phyloP scores from a whole-genome alignment of 306 rosid genomes.

The Cicer yamashitae region DNA sequence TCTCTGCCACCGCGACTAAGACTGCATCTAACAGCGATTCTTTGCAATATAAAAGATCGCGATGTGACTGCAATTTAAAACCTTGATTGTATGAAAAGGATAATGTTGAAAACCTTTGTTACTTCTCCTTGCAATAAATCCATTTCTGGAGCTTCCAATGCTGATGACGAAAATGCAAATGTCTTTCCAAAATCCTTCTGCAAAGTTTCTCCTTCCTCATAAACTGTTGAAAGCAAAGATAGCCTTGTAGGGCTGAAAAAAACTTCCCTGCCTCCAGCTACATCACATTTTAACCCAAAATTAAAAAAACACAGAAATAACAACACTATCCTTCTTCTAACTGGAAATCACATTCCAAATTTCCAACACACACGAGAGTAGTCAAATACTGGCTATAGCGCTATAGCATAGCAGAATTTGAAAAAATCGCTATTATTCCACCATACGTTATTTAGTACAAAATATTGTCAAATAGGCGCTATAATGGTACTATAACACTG shows the following conservation, averaged over 20 bases:
- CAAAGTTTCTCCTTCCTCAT: conserved; percentile 65
- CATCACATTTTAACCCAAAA: conserved; percentile 39
- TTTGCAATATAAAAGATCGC: neutral
- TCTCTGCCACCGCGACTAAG: neutral
- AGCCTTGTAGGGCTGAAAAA: conserved; percentile 57
- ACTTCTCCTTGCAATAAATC: conserved; percentile 59
- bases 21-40: neutral
- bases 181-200: conserved; percentile 59
- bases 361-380: neutral
- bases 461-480: too few species aligned
- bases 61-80: neutral
- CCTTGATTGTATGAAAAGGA: neutral
- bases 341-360: neutral
- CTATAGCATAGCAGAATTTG: too few species aligned
- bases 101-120: conserved; percentile 51
- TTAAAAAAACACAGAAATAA: neutral
- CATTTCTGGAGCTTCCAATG: conserved; percentile 53
- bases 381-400: too few species aligned
- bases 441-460: too few species aligned
- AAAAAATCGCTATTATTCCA: too few species aligned
- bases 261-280: conserved; percentile 72
- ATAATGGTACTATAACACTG: too few species aligned
- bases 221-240: conserved; percentile 60
- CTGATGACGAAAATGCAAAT: conserved; percentile 55
- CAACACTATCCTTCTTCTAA: conserved; percentile 15